Conservation (phyloP, 345 rosid species). For the Barbarea vulgaris region DNA sequence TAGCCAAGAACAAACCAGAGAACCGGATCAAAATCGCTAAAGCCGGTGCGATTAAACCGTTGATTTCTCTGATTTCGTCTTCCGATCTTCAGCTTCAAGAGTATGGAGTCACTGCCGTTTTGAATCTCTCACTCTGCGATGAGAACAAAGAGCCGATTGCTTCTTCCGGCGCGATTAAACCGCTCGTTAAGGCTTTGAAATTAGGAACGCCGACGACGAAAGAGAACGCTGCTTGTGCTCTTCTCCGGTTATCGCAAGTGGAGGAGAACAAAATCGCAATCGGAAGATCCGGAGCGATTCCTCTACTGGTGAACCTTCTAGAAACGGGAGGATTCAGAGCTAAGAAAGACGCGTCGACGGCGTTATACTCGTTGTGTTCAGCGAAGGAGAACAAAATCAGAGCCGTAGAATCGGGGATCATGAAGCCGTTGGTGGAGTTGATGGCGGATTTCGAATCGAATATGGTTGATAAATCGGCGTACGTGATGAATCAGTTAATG, state of each 20-base stretch:
- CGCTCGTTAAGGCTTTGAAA: slow-evolving; percentile 70
- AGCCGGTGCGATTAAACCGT: slow-evolving; percentile 82
- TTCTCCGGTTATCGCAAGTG: slow-evolving; percentile 78
- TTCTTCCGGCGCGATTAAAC: slow-evolving; percentile 83
- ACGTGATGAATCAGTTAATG: slow-evolving; percentile 59
- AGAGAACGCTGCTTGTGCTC: slow-evolving; percentile 94
- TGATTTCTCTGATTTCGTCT: slow-evolving; percentile 63
- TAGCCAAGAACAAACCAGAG: slow-evolving; percentile 87
- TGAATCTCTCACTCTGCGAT: slow-evolving; percentile 90
- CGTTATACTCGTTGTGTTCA: slow-evolving; percentile 79
- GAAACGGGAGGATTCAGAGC: slow-evolving; percentile 71
- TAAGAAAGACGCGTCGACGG: slow-evolving; percentile 90
- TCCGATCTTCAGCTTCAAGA: slow-evolving; percentile 81
- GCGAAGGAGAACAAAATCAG: slow-evolving; percentile 76
- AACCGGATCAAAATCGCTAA: slow-evolving; percentile 76
- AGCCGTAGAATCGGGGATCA: slow-evolving; percentile 75
- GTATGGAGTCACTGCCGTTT: slow-evolving; percentile 84
- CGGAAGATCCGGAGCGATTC: slow-evolving; percentile 95
- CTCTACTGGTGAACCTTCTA: slow-evolving; percentile 62
- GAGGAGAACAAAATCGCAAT: slow-evolving; percentile 76
- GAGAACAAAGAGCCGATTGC: slow-evolving; percentile 79
- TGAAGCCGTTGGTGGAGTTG: slow-evolving; percentile 83
- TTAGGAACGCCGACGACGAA: slow-evolving; percentile 71
- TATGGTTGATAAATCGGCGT: slow-evolving; percentile 95
- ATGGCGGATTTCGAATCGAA: slow-evolving; percentile 92